Conservation (phyloP, 2,329 filamentous ascomycete species). For the Eutypella sp. region DNA sequence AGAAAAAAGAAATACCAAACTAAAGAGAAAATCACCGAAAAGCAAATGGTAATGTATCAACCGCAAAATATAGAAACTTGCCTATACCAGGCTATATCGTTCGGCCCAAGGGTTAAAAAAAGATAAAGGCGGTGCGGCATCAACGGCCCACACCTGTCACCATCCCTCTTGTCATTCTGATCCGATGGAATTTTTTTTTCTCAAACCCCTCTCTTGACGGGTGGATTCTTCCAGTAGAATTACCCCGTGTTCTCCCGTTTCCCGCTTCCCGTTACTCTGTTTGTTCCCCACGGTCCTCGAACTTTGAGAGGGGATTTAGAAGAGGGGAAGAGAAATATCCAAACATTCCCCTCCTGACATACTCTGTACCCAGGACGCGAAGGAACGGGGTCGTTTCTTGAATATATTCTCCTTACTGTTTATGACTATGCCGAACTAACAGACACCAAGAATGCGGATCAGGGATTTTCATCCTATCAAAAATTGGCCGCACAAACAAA, state of each 20-base stretch:
- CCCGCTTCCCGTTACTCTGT: not conserved
- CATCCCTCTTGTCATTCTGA: not conserved
- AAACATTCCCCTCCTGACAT: no score
- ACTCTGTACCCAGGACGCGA: no score
- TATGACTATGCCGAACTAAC: not conserved
- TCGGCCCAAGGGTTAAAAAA: no score
- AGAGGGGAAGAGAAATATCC: no score
- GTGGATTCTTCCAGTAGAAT: not conserved
- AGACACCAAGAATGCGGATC: not conserved
- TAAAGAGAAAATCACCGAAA: no score
- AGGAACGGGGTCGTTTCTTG: not conserved
- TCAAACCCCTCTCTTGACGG: no score
- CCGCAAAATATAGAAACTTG: no score
- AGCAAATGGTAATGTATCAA: no score
- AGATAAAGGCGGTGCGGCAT: slow-evolving; percentile 1
- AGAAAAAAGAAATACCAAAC: no score
- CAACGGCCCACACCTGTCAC: not conserved
- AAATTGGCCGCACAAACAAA: not conserved
- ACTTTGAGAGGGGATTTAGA: no score
- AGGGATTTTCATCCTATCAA: not conserved
- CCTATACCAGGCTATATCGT: not conserved
- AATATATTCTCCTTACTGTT: not conserved
- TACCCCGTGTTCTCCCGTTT: not conserved
- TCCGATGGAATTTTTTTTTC: not conserved
- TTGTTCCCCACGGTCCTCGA: no score